A percentile compares a stretch with the other conserved stretches of the same genome.
Evolutionary conservation across 2,329 filamentous ascomycete genomes (phyloP).

Genomic region (Colletotrichum caudatum): DNA sequence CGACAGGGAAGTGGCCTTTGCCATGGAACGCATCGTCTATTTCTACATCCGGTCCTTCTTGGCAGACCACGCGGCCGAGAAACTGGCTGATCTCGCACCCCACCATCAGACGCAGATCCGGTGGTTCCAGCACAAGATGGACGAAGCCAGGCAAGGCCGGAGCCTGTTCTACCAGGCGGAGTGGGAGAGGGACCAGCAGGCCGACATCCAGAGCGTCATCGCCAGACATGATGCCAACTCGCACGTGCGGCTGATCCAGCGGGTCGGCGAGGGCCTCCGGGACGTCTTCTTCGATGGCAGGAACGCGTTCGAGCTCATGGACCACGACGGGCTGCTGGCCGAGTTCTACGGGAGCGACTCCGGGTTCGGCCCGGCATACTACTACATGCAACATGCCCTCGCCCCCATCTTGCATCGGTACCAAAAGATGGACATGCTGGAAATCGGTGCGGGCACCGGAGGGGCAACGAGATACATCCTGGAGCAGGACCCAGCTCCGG

Average conservation of each 20-base stretch:
- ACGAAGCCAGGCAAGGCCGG: not conserved
- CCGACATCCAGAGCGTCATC: not conserved
- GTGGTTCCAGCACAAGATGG: not conserved
- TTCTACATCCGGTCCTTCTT: not conserved
- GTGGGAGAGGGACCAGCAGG: not conserved
- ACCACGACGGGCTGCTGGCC: not conserved
- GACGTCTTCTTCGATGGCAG: not conserved
- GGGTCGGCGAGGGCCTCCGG: not conserved
- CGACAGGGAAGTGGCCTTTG: not conserved
- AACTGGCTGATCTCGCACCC: not conserved
- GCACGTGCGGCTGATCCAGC: not conserved
- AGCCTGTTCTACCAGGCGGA: not conserved
- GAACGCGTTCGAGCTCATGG: conserved; percentile 1
- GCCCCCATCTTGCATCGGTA: not conserved
- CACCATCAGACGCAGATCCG: not conserved
- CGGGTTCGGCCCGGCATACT: not conserved
- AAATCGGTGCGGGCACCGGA: conserved; percentile 40
- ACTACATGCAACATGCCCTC: not conserved
- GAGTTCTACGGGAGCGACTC: not conserved
- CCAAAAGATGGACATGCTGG: not conserved
- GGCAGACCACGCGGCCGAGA: not conserved
- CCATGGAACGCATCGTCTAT: conserved; percentile 34
- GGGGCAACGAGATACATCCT: not conserved
- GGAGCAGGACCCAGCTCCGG: not conserved
- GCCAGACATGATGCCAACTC: not conserved